A percentile compares a stretch with the other conserved stretches of the same genome.
Conservation (phyloP, 2,329 filamentous ascomycete species). For the Calycina marina region DNA sequence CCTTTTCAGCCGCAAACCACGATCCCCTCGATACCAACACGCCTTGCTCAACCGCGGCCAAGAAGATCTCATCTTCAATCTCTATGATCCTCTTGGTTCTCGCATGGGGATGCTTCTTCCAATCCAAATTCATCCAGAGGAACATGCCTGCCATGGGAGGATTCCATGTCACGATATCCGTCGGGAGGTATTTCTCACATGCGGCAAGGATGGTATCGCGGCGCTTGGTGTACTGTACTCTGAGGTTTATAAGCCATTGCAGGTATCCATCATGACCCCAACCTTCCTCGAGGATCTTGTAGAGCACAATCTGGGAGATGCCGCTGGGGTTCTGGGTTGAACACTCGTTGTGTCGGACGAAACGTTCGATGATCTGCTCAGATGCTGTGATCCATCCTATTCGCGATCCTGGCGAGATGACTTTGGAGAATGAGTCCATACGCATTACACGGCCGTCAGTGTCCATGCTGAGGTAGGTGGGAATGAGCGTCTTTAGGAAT, state of each 20-base stretch:
- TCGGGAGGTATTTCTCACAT: slow-evolving; percentile 64
- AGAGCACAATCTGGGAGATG: slow-evolving; percentile 68
- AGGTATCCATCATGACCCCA: slow-evolving; percentile 91
- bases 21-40: slow-evolving; percentile 73
- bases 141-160: slow-evolving; percentile 82
- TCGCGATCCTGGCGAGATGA: slow-evolving; percentile 68
- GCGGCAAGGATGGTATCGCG: slow-evolving; percentile 64
- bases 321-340: slow-evolving; percentile 77
- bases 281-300: slow-evolving; percentile 80
- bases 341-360: slow-evolving; percentile 52
- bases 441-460: slow-evolving; percentile 78
- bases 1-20: slow-evolving; percentile 75
- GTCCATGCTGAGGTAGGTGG: slow-evolving; percentile 67
- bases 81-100: slow-evolving; percentile 38
- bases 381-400: slow-evolving; percentile 83
- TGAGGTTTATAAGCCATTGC: slow-evolving; percentile 73
- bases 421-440: slow-evolving; percentile 88
- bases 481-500: slow-evolving; percentile 60
- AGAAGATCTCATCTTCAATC: slow-evolving; percentile 80
- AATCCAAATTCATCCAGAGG: slow-evolving; percentile 60
- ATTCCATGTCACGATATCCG: slow-evolving; percentile 62
- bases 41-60: slow-evolving; percentile 57
- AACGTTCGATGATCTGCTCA: slow-evolving; percentile 71
- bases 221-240: slow-evolving; percentile 66
- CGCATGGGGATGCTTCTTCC: slow-evolving; percentile 48